Evolutionary conservation across 257 asterid species (phyloP).

Genomic region (Lycium barbarum): DNA sequence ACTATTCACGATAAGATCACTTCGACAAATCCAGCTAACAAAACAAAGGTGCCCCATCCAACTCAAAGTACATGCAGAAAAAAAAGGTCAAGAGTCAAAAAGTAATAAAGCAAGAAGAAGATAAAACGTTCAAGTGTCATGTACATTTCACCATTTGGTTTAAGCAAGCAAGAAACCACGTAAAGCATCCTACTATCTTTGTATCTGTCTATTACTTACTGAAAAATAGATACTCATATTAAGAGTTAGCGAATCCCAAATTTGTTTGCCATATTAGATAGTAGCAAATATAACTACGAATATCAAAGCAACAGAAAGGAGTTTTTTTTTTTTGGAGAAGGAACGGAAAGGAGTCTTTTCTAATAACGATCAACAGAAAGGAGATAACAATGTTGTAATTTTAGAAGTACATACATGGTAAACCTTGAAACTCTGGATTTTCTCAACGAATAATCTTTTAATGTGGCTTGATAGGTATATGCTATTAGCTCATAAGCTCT

Average conservation of each 20-base stretch:
- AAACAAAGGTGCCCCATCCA: background rate
- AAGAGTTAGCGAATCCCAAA: conserved; percentile 9
- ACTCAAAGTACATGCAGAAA: background rate
- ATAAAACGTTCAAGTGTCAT: background rate
- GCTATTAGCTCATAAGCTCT: background rate
- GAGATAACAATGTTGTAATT: background rate
- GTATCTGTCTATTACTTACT: background rate
- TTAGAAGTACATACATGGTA: background rate
- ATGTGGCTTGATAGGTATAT: conserved; percentile 25
- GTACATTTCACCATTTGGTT: conserved; percentile 1
- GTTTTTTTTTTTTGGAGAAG: too few species aligned
- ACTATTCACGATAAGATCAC: background rate
- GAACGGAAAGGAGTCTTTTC: too few species aligned
- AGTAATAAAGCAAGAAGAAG: background rate
- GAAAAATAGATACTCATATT: background rate
- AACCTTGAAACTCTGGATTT: conserved; percentile 15
- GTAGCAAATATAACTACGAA: background rate
- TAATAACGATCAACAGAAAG: background rate
- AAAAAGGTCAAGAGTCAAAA: background rate
- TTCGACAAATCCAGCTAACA: conserved; percentile 16
- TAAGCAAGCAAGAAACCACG: background rate
- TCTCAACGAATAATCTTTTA: background rate
- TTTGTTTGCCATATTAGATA: background rate
- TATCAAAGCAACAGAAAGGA: background rate
- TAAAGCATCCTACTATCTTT: background rate